Conservation (phyloP, 768 basidiomycete species). For the Zangia roseola region DNA sequence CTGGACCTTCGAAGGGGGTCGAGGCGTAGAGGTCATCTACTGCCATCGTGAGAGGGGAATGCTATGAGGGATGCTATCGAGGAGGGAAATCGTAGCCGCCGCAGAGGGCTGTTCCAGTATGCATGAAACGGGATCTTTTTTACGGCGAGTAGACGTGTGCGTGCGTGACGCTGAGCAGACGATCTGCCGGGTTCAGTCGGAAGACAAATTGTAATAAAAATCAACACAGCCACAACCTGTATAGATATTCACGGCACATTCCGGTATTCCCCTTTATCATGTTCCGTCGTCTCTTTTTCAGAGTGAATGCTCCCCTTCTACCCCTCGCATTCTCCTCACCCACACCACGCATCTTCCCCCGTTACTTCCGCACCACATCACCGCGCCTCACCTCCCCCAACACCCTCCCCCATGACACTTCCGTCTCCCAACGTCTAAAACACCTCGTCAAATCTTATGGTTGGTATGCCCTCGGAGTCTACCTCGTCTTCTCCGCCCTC, state of each 20-base stretch:
- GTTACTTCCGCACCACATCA: slow-evolving; percentile 49
- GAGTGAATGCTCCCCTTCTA: slow-evolving; percentile 46
- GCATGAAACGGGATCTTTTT: slow-evolving; percentile 39
- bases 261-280: slow-evolving; percentile 21
- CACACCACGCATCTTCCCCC: slow-evolving; percentile 11
- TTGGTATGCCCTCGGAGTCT: slow-evolving; percentile 94
- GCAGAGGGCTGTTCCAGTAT: slow-evolving; percentile 39
- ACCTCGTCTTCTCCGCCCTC: slow-evolving; percentile 65
- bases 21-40: slow-evolving; percentile 29
- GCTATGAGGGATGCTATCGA: slow-evolving; percentile 44
- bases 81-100: slow-evolving; percentile 37
- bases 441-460: slow-evolving; percentile 90
- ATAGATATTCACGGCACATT: slow-evolving; percentile 10
- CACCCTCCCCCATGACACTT: slow-evolving; percentile 45
- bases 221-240: slow-evolving; percentile 26
- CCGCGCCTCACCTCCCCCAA: slow-evolving; percentile 42
- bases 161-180: slow-evolving; percentile 17
- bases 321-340: slow-evolving; percentile 38
- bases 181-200: slow-evolving; percentile 11
- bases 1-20: slow-evolving; percentile 86
- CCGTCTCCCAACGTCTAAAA: slow-evolving; percentile 71
- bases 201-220: slow-evolving; percentile 15
- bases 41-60: slow-evolving; percentile 21
- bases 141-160: slow-evolving; percentile 1
- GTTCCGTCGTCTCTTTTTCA: slow-evolving; percentile 43